Evolutionary conservation across 352 stramenopile species (phyloP).

Genomic region (Globisporangium irregulare): DNA sequence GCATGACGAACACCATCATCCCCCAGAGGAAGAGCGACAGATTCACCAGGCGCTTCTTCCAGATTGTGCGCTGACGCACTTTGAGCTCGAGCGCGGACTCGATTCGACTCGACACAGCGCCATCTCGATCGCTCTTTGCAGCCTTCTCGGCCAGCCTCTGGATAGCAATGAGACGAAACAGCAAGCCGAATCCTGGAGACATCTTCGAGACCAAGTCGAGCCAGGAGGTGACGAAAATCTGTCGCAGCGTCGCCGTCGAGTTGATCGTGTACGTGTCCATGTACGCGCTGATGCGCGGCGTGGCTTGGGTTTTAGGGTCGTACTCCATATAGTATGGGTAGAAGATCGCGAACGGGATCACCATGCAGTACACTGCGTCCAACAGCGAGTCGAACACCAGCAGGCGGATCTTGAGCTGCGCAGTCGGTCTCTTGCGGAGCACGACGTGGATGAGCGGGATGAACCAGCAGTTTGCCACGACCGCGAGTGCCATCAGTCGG

Average conservation of each 20-base stretch:
- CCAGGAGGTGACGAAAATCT: conserved; percentile 2
- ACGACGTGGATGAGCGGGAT: background rate
- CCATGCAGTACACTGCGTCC: conserved; percentile 1
- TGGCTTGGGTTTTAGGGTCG: background rate
- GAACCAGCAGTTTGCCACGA: background rate
- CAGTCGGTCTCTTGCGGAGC: background rate
- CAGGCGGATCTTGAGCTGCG: background rate
- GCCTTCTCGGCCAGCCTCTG: background rate
- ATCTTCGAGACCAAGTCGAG: background rate
- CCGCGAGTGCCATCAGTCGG: background rate
- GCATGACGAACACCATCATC: no score
- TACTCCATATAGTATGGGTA: background rate
- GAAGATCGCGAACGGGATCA: background rate
- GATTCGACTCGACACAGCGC: background rate
- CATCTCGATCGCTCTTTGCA: background rate
- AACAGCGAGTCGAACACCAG: background rate
- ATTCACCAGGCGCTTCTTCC: background rate
- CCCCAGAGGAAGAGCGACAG: background rate
- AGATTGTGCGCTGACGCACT: background rate
- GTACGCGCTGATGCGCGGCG: background rate
- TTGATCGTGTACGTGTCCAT: conserved; percentile 1
- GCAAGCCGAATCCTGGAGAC: background rate
- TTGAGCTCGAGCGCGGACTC: background rate
- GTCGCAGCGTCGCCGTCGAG: background rate
- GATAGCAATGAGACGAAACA: background rate